Base-by-base conservation (phyloP, 768 basidiomycete species). In the Pleurotus platypus region DNA sequence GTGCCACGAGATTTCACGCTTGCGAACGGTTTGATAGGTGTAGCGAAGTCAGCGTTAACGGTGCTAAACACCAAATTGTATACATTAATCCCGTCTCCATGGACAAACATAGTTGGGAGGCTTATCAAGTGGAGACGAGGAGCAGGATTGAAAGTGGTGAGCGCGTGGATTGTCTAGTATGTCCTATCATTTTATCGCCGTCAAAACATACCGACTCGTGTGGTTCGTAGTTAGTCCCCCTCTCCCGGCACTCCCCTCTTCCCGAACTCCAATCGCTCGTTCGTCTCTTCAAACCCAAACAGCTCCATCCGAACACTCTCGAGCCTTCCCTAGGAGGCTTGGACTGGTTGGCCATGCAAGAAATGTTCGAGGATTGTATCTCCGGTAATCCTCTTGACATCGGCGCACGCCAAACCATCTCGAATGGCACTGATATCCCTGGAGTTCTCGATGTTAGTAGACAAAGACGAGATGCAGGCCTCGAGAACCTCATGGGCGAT, bases 21-120 rank as follows among this genome's bases (percentile, higher is more conserved):
- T 98, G 96, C 64, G 95, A 98, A 63, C 82, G 92, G 1, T 87
- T 87, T 58, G 74, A 85, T 62, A 82, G 90, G 8, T 96, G 94
- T 63, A 66, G 77, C 8, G 75, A 80, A 49, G 87, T 90, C 26
- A 74, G 73, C 9, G 79, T 82, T 4, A 70, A 75, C 42, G 7
- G 69, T 76, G 22, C 64, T 68, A 35, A 54, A 65, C 64, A 78
- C 48, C 78, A 73, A 18, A 85, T 97, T 30, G 86, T 98, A 0
- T 91, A 90, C 58, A 77, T 98, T 53, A 95, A 95, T 62, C 90
- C 94, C 9, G 83, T 90, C 20, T 88, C 91, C 64, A 84, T 87
- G 69, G 75, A 77, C 4, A 73, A 67, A 2, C 74, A 72, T 16
- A 86, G 83, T 75, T 84, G 85, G 67, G 66, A 73, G 6, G 16